Evolutionary conservation across 2,329 filamentous ascomycete species (phyloP), one percentile per base, ranked within the genome.

Genomic region (Aurifilum marmelostoma): DNA sequence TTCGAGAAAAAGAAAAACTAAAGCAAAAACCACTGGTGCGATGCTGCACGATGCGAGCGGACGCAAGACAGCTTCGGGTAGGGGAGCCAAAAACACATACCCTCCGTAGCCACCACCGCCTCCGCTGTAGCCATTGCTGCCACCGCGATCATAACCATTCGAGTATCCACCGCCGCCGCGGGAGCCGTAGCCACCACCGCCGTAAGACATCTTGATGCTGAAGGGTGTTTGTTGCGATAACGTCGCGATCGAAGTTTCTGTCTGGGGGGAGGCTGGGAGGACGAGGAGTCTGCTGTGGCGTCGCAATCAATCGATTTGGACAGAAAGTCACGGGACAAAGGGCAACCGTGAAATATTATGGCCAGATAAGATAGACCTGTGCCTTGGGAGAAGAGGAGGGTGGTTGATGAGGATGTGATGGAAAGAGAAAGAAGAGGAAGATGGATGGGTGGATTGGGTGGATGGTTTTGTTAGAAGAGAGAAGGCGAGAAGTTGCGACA

Each of bases 91-190:
- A 76, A 47, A 21, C n/a, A 70, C 79, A 29, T 70, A 71, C 70
- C 70, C 77, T 71, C 79, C 77, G 67, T 77, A 77, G 64, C 77
- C 78, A 59, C 78, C 76, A 67, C 77, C 77, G 54, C 81, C 80
- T 71, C 79, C 79, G 63, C 81, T 83, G 75, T 84, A 84, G 66
- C 85, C 83, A 71, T 83, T 83, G 71, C 82, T 80, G 74, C 84
- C 83, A 74, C 87, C 85, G 71, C 66, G 62, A 7, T 68, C 66
- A 32, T 68, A 68, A 75, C 82, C 82, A 71, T 83, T 82, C 68
- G 84, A 84, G 75, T 85, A 82, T 72, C 84, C 83, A 75, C 83
- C 83, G 76, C 82, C 82, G 71, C 82, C 81, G 75, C 79, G 78
- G 69, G 77, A 78, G 74, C 78, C 74, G 71, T 83, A 80, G 73